Base-by-base conservation (phyloP, 306 rosid species). In the Inga laurina region DNA sequence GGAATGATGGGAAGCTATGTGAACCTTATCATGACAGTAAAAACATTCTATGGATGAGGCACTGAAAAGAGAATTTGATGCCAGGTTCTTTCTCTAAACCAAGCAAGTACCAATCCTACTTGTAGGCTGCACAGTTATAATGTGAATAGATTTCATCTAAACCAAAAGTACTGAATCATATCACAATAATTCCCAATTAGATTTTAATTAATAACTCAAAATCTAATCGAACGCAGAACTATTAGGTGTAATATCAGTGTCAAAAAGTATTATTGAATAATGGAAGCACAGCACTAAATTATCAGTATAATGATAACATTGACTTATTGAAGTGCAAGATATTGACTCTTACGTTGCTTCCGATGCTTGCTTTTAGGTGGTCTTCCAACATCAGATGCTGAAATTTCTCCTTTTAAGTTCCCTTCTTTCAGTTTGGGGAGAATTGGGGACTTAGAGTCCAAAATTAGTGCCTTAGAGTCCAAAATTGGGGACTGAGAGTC, bases 351-450 rank as follows among this genome's bases (percentile, higher is more conserved):
- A 94, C 98, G 90, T 78, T 75, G 82, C 82, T 71, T 92, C 67
- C 90, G 90, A 64, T n/a, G 94, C 89, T 86, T 95, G 88, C 84
- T 76, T 87, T 76, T 89, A 74, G 91, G 85, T 46, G 90, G 85
- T 70, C 16, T 87, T 41, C 70, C 86, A 80, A 69, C 75, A 70
- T 73, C 61, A 51, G 75, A 51, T 78, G 5, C 78, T 10, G 62
- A 72, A 71, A 54, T 16, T 74, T 79, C 79, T 69, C 77, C 93
- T 80, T 56, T 77, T 30, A 62, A 57, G 37, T 22, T 72, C 19
- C 27, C 86, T 69, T 85, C 90, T 54, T 66, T 78, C 24, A 75
- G 32, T 27, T 45, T 74, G 41, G 24, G 81, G 15, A 79, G 69
- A 27, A 74, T 10, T 74, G 85, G 49, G 78, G 72, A 77, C 59